Conservation (phyloP, 177 flowering plant species). For the Telopea speciosissima region DNA sequence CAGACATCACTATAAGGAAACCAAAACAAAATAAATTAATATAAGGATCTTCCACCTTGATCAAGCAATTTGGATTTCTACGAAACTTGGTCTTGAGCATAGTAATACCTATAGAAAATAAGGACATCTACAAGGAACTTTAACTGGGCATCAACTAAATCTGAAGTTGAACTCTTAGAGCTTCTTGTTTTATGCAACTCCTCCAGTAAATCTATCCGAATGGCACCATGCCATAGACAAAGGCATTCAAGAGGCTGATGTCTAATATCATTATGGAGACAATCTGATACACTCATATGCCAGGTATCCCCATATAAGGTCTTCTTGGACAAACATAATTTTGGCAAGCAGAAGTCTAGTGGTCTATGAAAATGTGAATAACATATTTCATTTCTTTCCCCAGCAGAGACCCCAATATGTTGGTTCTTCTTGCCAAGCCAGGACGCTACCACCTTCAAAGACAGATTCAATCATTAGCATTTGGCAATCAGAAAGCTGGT, state of each 20-base stretch:
- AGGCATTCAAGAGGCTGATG: constrained; percentile 39
- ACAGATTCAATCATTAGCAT: constrained; percentile 6
- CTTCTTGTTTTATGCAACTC: constrained; percentile 39
- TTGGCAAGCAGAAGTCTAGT: constrained; percentile 18
- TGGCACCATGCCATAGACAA: constrained; percentile 54
- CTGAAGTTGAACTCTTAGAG: constrained; percentile 28
- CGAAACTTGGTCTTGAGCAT: constrained; percentile 2
- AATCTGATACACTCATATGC: constrained; percentile 9
- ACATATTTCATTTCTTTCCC: constrained; percentile 14
- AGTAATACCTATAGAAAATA: constrained; percentile 59
- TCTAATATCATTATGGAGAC: constrained; percentile 9
- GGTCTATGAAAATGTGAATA: constrained; percentile 18
- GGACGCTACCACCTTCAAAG: constrained; percentile 56
- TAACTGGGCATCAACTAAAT: constrained; percentile 39
- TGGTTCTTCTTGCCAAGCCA: constrained; percentile 44
- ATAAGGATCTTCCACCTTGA: constrained; percentile 8
- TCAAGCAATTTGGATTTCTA: constrained; percentile 5
- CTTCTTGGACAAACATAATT: constrained; percentile 18
- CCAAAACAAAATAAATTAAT: neutral
- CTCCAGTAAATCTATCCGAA: constrained; percentile 32
- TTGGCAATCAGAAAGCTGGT: constrained; percentile 5
- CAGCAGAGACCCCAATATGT: constrained; percentile 9
- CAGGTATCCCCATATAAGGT: constrained; percentile 15
- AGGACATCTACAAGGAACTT: constrained; percentile 62
- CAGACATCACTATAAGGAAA: neutral